phyloP scores from a whole-genome alignment of 192 early-diverging fungal species.

The Pecoramyces ruminantium region DNA sequence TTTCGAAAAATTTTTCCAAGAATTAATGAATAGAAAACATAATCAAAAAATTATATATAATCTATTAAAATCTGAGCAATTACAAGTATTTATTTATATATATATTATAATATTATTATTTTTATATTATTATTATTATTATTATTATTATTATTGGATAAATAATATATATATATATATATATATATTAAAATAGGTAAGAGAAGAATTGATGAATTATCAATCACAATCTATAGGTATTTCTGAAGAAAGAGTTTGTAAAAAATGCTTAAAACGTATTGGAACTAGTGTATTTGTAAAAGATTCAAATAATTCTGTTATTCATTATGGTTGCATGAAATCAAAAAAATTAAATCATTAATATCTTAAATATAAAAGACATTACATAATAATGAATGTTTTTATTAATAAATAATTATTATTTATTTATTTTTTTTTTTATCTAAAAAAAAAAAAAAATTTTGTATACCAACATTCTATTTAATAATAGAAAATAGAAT shows the following conservation, averaged over 20 bases:
- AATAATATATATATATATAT: too few species aligned
- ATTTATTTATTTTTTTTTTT: too few species aligned
- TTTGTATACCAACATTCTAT: too few species aligned
- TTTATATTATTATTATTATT: too few species aligned
- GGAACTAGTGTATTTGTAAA: not conserved
- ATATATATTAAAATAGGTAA: not conserved
- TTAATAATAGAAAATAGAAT: too few species aligned
- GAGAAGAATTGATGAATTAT: not conserved
- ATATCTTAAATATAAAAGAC: too few species aligned
- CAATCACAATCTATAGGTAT: not conserved
- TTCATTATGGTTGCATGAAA: not conserved
- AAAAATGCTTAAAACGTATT: not conserved
- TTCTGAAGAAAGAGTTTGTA: not conserved
- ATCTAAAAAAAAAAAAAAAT: too few species aligned
- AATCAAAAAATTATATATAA: not conserved
- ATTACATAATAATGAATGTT: too few species aligned
- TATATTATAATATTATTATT: too few species aligned
- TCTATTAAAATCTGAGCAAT: not conserved
- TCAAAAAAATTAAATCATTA: too few species aligned
- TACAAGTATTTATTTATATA: not conserved
- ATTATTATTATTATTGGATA: too few species aligned
- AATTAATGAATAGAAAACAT: not conserved
- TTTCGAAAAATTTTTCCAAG: not conserved
- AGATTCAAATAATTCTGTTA: not conserved
- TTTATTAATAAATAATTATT: too few species aligned